These are phyloP conservation scores for Cynara cardunculus DNA, from an alignment of 129 eudicot genomes.

Conservation along the genomic window DNA sequence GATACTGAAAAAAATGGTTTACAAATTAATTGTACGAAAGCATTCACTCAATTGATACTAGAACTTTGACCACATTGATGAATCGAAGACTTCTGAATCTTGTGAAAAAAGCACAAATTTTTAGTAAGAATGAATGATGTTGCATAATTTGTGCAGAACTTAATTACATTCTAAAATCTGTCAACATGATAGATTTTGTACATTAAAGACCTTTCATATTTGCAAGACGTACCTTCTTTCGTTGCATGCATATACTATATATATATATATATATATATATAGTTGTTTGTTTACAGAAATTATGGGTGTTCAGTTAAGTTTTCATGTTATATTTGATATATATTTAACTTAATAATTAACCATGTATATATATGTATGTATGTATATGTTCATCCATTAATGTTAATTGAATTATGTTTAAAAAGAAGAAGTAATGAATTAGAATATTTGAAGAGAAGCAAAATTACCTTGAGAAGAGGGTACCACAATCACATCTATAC, in stretches of 20 bases:
- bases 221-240: background rate
- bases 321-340: background rate
- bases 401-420: no score
- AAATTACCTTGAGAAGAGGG: conserved; percentile 78
- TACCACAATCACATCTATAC: conserved; percentile 94
- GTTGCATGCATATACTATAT: background rate
- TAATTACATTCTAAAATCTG: background rate
- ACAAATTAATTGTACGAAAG: no score
- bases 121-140: background rate
- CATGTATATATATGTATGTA: no score
- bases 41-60: background rate
- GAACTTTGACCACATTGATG: background rate
- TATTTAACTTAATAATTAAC: background rate
- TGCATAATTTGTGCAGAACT: background rate
- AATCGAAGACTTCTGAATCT: background rate
- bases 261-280: background rate
- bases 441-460: no score
- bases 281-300: background rate
- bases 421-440: no score
- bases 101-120: background rate
- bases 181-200: background rate
- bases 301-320: background rate
- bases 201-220: background rate
- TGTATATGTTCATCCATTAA: background rate
- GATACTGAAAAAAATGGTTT: no score